Evolutionary conservation across 176 grass and related monocot species (phyloP).

Genomic region (Rhynchospora breviuscula): DNA sequence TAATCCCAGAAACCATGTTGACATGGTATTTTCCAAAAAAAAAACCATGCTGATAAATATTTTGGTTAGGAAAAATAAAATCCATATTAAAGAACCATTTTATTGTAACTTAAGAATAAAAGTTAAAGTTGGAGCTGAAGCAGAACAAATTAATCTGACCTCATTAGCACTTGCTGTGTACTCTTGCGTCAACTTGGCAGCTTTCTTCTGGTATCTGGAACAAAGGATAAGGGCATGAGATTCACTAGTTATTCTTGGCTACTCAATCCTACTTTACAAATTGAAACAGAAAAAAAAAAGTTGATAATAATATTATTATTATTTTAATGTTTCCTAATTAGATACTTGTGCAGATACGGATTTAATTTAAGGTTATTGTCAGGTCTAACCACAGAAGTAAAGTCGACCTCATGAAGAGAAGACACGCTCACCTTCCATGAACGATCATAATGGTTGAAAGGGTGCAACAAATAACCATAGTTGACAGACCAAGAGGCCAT

Average conservation of each 20-base stretch:
- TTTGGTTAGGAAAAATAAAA: not conserved
- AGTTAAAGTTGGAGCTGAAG: not conserved
- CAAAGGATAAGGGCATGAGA: slow-evolving; percentile 29
- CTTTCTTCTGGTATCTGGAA: slow-evolving; percentile 84
- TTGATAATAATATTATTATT: slow-evolving; percentile 9
- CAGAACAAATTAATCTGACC: slow-evolving; percentile 40
- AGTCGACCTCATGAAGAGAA: slow-evolving; percentile 1
- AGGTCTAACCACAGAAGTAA: slow-evolving; percentile 24
- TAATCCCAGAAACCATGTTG: not conserved
- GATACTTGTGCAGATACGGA: slow-evolving; percentile 5
- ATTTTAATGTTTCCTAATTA: not conserved
- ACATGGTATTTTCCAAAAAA: not conserved
- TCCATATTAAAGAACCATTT: not conserved
- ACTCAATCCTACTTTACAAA: slow-evolving; percentile 7
- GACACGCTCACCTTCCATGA: slow-evolving; percentile 60
- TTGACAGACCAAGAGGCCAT: slow-evolving; percentile 89
- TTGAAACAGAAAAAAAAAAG: not conserved
- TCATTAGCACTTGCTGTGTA: slow-evolving; percentile 92
- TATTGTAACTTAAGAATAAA: slow-evolving; percentile 2
- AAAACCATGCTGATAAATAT: not conserved
- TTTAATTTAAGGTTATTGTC: not conserved
- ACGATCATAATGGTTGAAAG: slow-evolving; percentile 75
- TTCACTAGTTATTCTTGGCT: slow-evolving; percentile 11
- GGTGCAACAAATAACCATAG: slow-evolving; percentile 69
- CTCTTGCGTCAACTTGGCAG: slow-evolving; percentile 84